phyloP scores from a whole-genome alignment of 1,284 basidiomycete genomes.

The Ustilago trichophora region DNA sequence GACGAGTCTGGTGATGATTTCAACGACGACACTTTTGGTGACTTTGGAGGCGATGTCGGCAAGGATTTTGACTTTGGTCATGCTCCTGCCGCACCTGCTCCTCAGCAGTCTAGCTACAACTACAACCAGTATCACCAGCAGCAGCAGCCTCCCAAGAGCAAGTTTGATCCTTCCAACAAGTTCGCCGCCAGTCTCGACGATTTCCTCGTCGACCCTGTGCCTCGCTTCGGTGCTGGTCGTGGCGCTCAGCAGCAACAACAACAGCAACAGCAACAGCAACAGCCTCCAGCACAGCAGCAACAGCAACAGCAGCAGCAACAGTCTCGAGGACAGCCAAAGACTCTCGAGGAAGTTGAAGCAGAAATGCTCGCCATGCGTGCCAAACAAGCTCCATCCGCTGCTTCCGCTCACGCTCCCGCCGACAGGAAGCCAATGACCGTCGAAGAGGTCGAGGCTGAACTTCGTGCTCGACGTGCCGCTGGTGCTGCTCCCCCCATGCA shows the following conservation, averaged over 20 bases:
- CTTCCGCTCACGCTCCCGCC: slow-evolving; percentile 25
- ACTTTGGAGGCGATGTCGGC: slow-evolving; percentile 64
- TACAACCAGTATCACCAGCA: slow-evolving; percentile 10
- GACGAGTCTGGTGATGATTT: slow-evolving; percentile 72
- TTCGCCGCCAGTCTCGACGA: slow-evolving; percentile 64
- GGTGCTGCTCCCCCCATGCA: slow-evolving; percentile 4
- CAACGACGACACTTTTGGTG: slow-evolving; percentile 89
- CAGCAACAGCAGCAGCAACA: slow-evolving; percentile 24
- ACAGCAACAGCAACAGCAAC: slow-evolving; percentile 11
- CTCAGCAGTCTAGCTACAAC: slow-evolving; percentile 15
- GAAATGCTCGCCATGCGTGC: slow-evolving; percentile 62
- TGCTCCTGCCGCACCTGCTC: slow-evolving; percentile 44
- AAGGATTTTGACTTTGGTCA: slow-evolving; percentile 89
- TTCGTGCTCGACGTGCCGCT: slow-evolving; percentile 34
- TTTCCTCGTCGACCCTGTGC: slow-evolving; percentile 61
- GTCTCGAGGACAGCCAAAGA: slow-evolving; percentile 55
- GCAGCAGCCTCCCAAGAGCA: slow-evolving; percentile 33
- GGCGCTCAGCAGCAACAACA: slow-evolving; percentile 19
- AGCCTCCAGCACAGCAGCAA: slow-evolving; percentile 8
- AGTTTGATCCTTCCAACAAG: slow-evolving; percentile 41
- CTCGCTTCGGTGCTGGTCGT: slow-evolving; percentile 42
- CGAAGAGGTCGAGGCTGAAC: slow-evolving; percentile 93
- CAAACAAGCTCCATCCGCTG: slow-evolving; percentile 17
- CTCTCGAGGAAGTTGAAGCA: slow-evolving; percentile 67
- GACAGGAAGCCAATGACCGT: slow-evolving; percentile 75